Evolutionary conservation across 164 flowering plant species (phyloP).

Genomic region (Liquidambar formosana): DNA sequence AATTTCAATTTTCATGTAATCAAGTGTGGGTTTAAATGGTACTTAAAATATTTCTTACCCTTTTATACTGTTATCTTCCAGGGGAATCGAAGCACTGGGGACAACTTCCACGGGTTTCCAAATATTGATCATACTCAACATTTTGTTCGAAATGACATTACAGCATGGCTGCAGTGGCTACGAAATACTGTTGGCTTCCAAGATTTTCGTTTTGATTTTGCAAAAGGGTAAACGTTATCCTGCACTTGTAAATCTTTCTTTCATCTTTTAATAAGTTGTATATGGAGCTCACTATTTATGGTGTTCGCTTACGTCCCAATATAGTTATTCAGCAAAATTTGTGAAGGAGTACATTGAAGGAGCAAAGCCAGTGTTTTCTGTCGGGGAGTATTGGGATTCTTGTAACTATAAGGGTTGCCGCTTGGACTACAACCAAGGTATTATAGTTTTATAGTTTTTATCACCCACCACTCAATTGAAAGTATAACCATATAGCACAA

Average conservation of each 20-base stretch:
- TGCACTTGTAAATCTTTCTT: background rate
- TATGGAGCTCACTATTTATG: constrained; percentile 3
- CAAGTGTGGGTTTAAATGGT: background rate
- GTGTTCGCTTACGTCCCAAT: constrained; percentile 2
- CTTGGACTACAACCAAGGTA: constrained; percentile 95
- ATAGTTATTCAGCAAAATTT: constrained; percentile 81
- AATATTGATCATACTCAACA: constrained; percentile 81
- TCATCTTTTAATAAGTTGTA: background rate
- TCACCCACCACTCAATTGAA: background rate
- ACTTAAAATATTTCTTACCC: background rate
- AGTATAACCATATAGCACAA: background rate
- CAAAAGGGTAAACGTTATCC: constrained; percentile 63
- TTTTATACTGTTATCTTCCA: constrained; percentile 19
- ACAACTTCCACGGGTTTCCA: constrained; percentile 88
- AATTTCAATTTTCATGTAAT: too few relatives aligned
- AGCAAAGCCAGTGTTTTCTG: constrained; percentile 80
- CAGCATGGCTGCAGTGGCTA: constrained; percentile 79
- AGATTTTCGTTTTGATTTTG: constrained; percentile 98
- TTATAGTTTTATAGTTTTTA: background rate
- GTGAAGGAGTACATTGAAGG: constrained; percentile 82
- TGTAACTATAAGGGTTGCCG: constrained; percentile 65
- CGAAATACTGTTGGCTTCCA: constrained; percentile 73
- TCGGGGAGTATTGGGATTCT: constrained; percentile 96
- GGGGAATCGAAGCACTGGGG: constrained; percentile 91
- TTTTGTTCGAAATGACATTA: constrained; percentile 80